These are phyloP conservation scores for Syncephalastrum contaminatum DNA, from an alignment of 371 early-diverging fungal species.

Conservation along the genomic window DNA sequence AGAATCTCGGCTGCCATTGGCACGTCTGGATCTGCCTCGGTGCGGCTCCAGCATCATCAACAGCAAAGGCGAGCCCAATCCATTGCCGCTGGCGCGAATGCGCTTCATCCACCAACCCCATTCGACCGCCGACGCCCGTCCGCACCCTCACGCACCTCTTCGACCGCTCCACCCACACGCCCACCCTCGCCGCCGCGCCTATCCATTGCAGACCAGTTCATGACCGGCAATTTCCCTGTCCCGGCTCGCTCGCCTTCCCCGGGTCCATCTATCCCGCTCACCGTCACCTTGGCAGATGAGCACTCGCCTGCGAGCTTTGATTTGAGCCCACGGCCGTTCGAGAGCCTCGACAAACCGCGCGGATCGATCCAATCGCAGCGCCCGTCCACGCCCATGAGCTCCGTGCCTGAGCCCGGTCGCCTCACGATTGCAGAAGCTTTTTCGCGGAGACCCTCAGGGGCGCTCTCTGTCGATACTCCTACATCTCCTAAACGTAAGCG, in stretches of 20 bases:
- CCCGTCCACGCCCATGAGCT: background rate
- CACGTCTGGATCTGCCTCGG: too few species aligned
- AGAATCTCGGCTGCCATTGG: conserved; percentile 1
- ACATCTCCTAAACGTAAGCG: background rate
- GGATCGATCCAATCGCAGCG: background rate
- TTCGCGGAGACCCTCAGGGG: conserved; percentile 19
- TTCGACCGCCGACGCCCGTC: conserved; percentile 10
- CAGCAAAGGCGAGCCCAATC: background rate
- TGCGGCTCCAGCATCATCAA: conserved; percentile 6
- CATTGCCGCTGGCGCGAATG: conserved; percentile 5
- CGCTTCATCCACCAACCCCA: background rate
- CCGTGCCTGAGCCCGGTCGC: conserved; percentile 22
- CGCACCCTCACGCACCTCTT: conserved; percentile 1
- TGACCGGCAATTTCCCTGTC: conserved; percentile 14
- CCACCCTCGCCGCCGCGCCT: conserved; percentile 16
- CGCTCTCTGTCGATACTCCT: conserved; percentile 1
- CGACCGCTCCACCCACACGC: background rate
- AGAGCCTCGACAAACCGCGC: background rate
- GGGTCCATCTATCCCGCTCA: background rate
- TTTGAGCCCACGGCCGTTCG: background rate
- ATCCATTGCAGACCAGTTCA: conserved; percentile 45
- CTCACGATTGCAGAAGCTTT: conserved; percentile 38
- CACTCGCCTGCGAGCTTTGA: conserved; percentile 5
- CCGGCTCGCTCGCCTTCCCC: background rate
- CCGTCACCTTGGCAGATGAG: conserved; percentile 4